Conservation (phyloP, 768 basidiomycete species). For the Termitomyces heimii region DNA sequence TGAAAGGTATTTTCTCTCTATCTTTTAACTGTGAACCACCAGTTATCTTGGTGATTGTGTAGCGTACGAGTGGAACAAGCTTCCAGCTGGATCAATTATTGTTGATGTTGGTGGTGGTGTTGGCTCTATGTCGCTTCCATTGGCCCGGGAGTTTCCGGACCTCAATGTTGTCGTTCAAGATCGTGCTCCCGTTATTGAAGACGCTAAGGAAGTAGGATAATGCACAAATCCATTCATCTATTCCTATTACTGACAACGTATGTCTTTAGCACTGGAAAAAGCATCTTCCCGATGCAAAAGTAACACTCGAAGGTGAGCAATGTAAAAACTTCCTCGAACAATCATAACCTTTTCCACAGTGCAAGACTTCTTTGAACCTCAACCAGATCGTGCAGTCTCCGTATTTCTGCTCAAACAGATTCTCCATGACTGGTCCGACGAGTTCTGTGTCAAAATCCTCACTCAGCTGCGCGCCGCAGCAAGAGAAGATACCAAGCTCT, state of each 20-base stretch:
- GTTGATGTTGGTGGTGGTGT: constrained; percentile 32
- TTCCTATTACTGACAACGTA: neutral
- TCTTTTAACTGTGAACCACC: neutral
- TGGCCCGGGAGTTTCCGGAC: constrained; percentile 22
- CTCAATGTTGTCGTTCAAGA: constrained; percentile 25
- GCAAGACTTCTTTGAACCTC: constrained; percentile 6
- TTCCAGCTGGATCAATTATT: constrained; percentile 10
- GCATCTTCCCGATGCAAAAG: neutral
- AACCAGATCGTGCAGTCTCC: neutral
- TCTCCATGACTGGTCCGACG: constrained; percentile 7
- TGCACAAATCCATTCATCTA: neutral
- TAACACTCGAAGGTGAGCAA: constrained; percentile 6
- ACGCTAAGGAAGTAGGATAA: constrained; percentile 12
- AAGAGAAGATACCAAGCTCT: neutral
- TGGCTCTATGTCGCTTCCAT: constrained; percentile 21
- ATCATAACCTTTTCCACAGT: neutral
- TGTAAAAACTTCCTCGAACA: neutral
- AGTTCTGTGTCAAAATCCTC: constrained; percentile 2
- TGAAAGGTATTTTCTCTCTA: constrained; percentile 4
- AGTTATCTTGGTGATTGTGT: neutral
- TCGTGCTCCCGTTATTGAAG: constrained; percentile 17
- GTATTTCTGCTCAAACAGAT: constrained; percentile 5
- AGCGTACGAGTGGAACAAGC: constrained; percentile 6
- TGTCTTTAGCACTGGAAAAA: neutral
- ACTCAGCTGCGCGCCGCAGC: constrained; percentile 1